Evolutionary conservation across 768 basidiomycete species (phyloP).

Genomic region (Stropharia rugosoannulata): DNA sequence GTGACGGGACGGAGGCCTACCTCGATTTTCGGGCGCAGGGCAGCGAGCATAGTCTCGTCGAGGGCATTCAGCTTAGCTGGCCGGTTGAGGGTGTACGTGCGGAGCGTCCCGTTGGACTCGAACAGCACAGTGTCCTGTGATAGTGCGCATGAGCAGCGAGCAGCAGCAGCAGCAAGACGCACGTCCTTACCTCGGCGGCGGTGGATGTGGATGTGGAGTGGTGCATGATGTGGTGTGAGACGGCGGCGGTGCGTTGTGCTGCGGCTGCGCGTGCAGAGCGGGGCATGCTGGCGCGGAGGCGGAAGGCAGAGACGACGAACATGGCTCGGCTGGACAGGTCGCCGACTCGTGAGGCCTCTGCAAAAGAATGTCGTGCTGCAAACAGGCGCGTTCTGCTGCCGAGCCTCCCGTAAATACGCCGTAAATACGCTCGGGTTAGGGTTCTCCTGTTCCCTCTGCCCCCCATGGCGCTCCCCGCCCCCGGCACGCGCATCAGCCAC

Average conservation of each 20-base stretch:
- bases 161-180: too few species aligned
- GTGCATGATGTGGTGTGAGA: slow-evolving; percentile 50
- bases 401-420: not conserved
- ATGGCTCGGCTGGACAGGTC: slow-evolving; percentile 24
- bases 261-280: slow-evolving; percentile 34
- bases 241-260: slow-evolving; percentile 40
- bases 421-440: slow-evolving; percentile 25
- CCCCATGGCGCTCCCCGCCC: slow-evolving; percentile 22
- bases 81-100: slow-evolving; percentile 80
- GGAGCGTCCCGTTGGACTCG: slow-evolving; percentile 59
- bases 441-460: slow-evolving; percentile 17
- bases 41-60: slow-evolving; percentile 71
- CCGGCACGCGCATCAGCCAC: slow-evolving; percentile 57
- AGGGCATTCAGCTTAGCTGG: slow-evolving; percentile 81
- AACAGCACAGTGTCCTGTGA: slow-evolving; percentile 58
- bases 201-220: slow-evolving; percentile 26
- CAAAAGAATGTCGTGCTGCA: not conserved
- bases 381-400: not conserved
- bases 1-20: slow-evolving; percentile 34
- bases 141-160: slow-evolving; percentile 6
- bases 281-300: slow-evolving; percentile 41
- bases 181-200: slow-evolving; percentile 33
- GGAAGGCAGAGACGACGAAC: slow-evolving; percentile 29
- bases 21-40: slow-evolving; percentile 73
- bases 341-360: slow-evolving; percentile 12